Evolutionary conservation across 345 rosid genomes (phyloP).

Genomic region (Gossypium bickii): DNA sequence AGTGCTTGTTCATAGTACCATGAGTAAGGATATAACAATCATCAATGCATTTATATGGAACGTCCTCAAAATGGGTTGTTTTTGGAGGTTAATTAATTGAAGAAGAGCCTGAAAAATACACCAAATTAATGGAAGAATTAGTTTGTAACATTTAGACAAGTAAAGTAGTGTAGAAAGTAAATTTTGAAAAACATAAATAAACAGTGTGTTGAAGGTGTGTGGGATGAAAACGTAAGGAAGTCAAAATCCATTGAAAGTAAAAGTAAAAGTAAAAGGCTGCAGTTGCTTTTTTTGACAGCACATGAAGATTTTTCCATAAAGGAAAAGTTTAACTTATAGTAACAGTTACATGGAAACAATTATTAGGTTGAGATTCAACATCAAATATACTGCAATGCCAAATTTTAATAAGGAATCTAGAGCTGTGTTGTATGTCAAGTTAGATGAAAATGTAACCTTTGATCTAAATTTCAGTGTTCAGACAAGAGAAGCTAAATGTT

Average conservation of each 20-base stretch:
- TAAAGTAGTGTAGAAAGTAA: no score
- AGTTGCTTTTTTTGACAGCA: neutral
- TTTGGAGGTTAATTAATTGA: neutral
- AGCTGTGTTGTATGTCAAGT: no score
- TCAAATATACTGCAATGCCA: neutral
- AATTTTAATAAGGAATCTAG: no score
- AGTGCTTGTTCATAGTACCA: no score
- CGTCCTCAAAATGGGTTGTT: neutral
- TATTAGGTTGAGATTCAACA: neutral
- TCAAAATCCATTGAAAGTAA: neutral
- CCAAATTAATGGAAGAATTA: neutral
- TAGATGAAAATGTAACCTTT: conserved; percentile 5
- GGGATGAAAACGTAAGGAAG: neutral
- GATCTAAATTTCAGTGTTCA: conserved; percentile 18
- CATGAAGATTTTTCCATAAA: neutral
- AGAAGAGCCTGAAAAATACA: neutral
- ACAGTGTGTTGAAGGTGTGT: no score
- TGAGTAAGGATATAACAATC: no score
- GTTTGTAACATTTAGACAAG: neutral
- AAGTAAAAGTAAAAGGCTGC: neutral
- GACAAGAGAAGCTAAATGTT: conserved; percentile 13
- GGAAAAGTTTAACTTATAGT: conserved; percentile 5
- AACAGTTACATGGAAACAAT: neutral
- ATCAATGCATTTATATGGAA: neutral
- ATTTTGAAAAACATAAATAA: no score